Conservation (phyloP, 768 basidiomycete genomes). For the Tulasnella sp. region DNA sequence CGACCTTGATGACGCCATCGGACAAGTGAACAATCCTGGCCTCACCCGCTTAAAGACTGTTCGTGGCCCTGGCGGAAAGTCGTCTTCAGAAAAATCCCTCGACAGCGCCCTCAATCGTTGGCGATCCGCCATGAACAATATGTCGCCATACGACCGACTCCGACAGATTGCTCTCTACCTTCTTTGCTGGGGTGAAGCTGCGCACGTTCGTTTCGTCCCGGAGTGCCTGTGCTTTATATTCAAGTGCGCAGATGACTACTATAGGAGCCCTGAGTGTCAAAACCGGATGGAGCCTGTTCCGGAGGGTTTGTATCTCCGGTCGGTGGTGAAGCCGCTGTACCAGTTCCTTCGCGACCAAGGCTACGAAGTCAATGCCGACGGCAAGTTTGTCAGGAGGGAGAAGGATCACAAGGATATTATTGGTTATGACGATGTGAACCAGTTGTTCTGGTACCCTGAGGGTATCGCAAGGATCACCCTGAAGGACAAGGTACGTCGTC, state of each 20-base stretch:
- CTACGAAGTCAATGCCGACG: slow-evolving; percentile 91
- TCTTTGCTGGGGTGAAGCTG: slow-evolving; percentile 96
- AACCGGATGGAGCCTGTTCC: slow-evolving; percentile 82
- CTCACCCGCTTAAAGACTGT: slow-evolving; percentile 60
- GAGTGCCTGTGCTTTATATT: slow-evolving; percentile 99
- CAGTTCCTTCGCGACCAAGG: slow-evolving; percentile 95
- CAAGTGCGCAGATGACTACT: slow-evolving; percentile 99
- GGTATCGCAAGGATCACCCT: slow-evolving; percentile 88
- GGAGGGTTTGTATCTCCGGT: slow-evolving; percentile 82
- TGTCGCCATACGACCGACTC: slow-evolving; percentile 95
- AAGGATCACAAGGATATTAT: slow-evolving; percentile 88
- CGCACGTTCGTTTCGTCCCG: slow-evolving; percentile 91
- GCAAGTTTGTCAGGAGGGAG: slow-evolving; percentile 88
- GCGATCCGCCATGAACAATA: slow-evolving; percentile 96
- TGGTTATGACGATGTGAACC: slow-evolving; percentile 98
- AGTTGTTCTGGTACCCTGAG: slow-evolving; percentile 99
- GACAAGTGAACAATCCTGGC: slow-evolving; percentile 83
- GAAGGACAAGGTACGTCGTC: slow-evolving; percentile 58
- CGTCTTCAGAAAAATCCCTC: slow-evolving; percentile 62
- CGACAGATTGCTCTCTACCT: slow-evolving; percentile 92
- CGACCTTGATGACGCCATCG: slow-evolving; percentile 95
- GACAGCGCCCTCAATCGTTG: slow-evolving; percentile 82
- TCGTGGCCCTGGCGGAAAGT: slow-evolving; percentile 46
- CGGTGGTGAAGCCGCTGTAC: slow-evolving; percentile 88
- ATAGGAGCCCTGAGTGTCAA: slow-evolving; percentile 97